A percentile compares a stretch with the other conserved stretches of the same genome.
These are phyloP conservation scores for Sporothrix pseudoabietina DNA, from an alignment of 2,329 filamentous ascomycete species.

Conservation along the genomic window DNA sequence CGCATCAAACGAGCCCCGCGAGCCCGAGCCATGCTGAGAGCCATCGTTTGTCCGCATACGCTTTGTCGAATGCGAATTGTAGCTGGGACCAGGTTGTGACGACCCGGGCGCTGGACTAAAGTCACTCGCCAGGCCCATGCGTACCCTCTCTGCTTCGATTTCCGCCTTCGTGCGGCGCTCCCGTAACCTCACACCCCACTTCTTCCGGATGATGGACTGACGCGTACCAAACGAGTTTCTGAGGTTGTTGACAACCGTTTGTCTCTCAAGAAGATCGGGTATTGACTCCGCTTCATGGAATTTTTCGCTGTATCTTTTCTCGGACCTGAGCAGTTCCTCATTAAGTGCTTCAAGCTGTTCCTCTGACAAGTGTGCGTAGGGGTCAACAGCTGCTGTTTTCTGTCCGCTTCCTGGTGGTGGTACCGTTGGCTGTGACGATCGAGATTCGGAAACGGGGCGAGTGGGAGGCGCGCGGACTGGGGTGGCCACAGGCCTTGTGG, in stretches of 20 bases:
- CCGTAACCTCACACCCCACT: conserved; percentile 58
- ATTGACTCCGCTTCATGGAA: conserved; percentile 49
- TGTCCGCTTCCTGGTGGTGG: neutral
- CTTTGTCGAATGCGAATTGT: neutral
- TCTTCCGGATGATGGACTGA: conserved; percentile 60
- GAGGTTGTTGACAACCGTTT: conserved; percentile 45
- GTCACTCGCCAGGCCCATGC: conserved; percentile 41
- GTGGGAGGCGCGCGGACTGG: neutral
- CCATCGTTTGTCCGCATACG: conserved; percentile 1
- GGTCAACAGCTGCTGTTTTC: conserved; percentile 38
- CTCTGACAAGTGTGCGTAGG: conserved; percentile 50
- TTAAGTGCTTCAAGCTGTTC: conserved; percentile 40
- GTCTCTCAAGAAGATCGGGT: conserved; percentile 41
- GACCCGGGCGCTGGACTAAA: neutral
- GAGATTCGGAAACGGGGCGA: neutral
- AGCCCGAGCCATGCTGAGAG: neutral
- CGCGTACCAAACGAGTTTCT: conserved; percentile 59
- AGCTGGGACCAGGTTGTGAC: neutral
- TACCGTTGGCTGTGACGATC: neutral
- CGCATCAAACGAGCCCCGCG: neutral
- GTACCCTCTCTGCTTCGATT: conserved; percentile 49
- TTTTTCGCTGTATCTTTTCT: conserved; percentile 45
- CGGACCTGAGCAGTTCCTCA: conserved; percentile 45
- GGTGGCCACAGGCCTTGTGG: neutral
- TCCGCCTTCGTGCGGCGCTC: conserved; percentile 52